Evolutionary conservation across 75 land plant genomes (phyloP).

Genomic region (Sequoiadendron giganteum): DNA sequence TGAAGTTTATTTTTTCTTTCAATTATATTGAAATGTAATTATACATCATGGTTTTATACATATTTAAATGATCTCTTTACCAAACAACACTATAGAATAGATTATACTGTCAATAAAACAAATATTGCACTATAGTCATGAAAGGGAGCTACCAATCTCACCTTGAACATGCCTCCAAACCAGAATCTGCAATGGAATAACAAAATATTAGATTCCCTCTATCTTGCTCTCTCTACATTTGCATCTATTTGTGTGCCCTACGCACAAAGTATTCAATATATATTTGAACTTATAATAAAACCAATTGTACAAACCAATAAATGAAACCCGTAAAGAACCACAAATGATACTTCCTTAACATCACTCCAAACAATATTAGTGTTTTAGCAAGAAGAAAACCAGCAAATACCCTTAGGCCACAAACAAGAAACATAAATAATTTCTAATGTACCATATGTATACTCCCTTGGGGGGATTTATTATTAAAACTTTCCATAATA

Average conservation of each 20-base stretch:
- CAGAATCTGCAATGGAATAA: conserved; percentile 63
- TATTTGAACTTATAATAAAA: not conserved
- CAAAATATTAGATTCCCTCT: not conserved
- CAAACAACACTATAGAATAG: not conserved
- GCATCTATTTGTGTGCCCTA: not conserved
- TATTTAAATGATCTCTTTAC: not conserved
- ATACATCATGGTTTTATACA: too few species aligned
- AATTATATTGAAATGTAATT: too few species aligned
- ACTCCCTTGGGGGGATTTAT: not conserved
- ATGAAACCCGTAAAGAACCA: not conserved
- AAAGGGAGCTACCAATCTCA: conserved; percentile 14
- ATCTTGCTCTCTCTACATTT: not conserved
- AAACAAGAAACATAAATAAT: not conserved
- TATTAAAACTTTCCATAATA: not conserved
- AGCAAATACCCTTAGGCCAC: not conserved
- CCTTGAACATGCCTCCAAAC: conserved; percentile 93
- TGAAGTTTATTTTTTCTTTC: too few species aligned
- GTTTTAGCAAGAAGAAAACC: not conserved
- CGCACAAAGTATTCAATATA: not conserved
- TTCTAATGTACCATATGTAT: not conserved
- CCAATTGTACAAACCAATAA: not conserved
- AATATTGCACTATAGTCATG: not conserved
- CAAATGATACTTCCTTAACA: not conserved
- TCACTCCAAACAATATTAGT: not conserved
- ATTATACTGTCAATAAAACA: not conserved